These are phyloP conservation scores for Dalbergia cochinchinensis DNA, from an alignment of 306 rosid genomes.

Conservation along the genomic window DNA sequence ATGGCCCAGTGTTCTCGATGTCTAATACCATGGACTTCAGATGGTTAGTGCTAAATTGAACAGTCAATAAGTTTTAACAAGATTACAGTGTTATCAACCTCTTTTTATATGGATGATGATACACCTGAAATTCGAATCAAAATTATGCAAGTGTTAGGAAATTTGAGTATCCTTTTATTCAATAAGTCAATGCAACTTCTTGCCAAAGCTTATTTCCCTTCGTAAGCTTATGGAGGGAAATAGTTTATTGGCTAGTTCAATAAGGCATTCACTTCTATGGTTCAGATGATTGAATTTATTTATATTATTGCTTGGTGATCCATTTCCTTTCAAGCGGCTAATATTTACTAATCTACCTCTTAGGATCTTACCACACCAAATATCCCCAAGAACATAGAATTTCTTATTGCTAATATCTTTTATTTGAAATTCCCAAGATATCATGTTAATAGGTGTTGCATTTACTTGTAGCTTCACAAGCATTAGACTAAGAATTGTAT, in stretches of 20 bases:
- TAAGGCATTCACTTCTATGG: not conserved
- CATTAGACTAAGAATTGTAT: conserved; percentile 25
- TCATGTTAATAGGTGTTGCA: conserved; percentile 18
- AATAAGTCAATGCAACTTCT: conserved; percentile 17
- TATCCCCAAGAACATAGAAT: too few species aligned
- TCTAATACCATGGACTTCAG: conserved; percentile 86
- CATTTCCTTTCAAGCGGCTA: conserved; percentile 12
- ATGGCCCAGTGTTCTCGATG: conserved; percentile 99
- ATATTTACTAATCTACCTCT: too few species aligned
- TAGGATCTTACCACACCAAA: too few species aligned
- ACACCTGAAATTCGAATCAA: conserved; percentile 21
- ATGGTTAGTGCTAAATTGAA: conserved; percentile 68
- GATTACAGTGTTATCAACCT: conserved; percentile 27
- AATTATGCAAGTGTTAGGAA: conserved; percentile 2
- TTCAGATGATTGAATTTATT: not conserved
- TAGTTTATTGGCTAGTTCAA: not conserved
- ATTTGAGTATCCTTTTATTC: conserved; percentile 11
- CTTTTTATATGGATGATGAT: conserved; percentile 30
- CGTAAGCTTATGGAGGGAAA: not conserved
- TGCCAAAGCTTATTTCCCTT: not conserved
- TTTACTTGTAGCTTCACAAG: conserved; percentile 18
- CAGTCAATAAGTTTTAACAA: conserved; percentile 33
- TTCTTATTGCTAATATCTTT: conserved; percentile 34
- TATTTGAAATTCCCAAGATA: conserved; percentile 22
- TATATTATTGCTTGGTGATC: not conserved